Base-by-base conservation (phyloP, 75 land plant genomes). In the Chamaecyparis obtusa region DNA sequence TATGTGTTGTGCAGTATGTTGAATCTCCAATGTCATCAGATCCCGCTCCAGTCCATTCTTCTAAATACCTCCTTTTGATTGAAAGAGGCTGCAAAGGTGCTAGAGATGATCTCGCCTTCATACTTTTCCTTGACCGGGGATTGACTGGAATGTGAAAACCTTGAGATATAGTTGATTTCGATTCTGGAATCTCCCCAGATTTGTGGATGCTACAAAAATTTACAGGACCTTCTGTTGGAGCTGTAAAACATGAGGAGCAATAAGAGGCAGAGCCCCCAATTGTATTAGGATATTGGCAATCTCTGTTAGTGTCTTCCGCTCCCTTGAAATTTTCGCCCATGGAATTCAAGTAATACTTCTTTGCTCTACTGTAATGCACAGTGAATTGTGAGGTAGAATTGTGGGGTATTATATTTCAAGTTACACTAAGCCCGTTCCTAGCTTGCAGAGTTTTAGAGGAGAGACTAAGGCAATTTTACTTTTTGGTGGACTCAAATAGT, bases 11-110 rank as follows among this genome's bases (percentile, higher is more conserved):
- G n/a, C 78, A 87, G 37, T 33, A 27, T 17, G 81, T 24, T 83
- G 84, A 85, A 14, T 86, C 89, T 84, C 86, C 86, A 75, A 57
- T 54, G 19, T 57, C 89, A 21, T 88, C 86, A 8, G 83, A 76
- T 27, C 54, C 90, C 9, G 37, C 80, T 85, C 83, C 72, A 51
- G 88, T 57, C 87, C 74, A 86, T 60, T 83, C 87, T 86, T 84
- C 83, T 74, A 87, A 39, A 84, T 77, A 85, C 36, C 91, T 54
- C 86, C 84, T 64, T 8, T n/a, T 64, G 37, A 88, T 72, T 48
- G 87, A 51, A 8, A 88, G 85, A 17, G 90, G 91, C 76, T 87
- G 89, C 43, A 89, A 71, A 33, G 89, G 85, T 33, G 90, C 83
- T 21, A 85, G 76, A 10, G 71, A 84, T 27, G 84, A 85, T 48